Evolutionary conservation across 129 eudicot species (phyloP).

Genomic region (Flaveria sonorensis): DNA sequence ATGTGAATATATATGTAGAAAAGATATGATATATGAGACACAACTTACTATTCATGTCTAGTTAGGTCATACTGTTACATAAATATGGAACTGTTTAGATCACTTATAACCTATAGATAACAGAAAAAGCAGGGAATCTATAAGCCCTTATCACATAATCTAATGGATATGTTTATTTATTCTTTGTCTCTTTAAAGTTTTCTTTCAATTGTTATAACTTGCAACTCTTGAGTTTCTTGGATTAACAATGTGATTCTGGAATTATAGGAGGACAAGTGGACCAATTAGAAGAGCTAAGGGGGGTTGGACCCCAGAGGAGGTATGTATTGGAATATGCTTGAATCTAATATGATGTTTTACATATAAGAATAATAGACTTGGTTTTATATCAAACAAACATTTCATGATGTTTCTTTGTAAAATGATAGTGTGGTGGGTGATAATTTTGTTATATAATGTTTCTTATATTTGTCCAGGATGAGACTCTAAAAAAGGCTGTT

Average conservation of each 20-base stretch:
- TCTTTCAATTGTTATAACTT: slow-evolving; percentile 1
- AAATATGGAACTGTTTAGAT: slow-evolving; percentile 5
- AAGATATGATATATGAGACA: slow-evolving; percentile 13
- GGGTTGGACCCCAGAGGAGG: slow-evolving; percentile 99
- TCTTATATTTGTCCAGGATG: slow-evolving; percentile 52
- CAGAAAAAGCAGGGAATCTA: slow-evolving; percentile 5
- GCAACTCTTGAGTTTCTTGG: slow-evolving; percentile 1
- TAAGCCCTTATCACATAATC: slow-evolving; percentile 18
- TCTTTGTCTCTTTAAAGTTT: no score
- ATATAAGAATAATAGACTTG: not conserved
- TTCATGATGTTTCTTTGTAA: not conserved
- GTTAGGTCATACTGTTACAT: slow-evolving; percentile 15
- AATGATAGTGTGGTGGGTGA: slow-evolving; percentile 9
- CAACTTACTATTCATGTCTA: slow-evolving; percentile 25
- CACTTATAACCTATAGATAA: slow-evolving; percentile 18
- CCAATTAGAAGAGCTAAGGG: slow-evolving; percentile 98
- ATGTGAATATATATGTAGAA: not conserved
- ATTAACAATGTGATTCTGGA: slow-evolving; percentile 25
- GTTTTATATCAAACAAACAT: slow-evolving; percentile 13
- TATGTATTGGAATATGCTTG: slow-evolving; percentile 34
- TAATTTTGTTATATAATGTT: slow-evolving; percentile 18
- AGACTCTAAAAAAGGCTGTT: slow-evolving; percentile 82
- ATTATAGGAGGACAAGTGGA: slow-evolving; percentile 83
- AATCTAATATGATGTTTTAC: not conserved
- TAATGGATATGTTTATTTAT: slow-evolving; percentile 14